Evolutionary conservation across 78 protist species (phyloP).

Genomic region (Speleostelium caveatum): DNA sequence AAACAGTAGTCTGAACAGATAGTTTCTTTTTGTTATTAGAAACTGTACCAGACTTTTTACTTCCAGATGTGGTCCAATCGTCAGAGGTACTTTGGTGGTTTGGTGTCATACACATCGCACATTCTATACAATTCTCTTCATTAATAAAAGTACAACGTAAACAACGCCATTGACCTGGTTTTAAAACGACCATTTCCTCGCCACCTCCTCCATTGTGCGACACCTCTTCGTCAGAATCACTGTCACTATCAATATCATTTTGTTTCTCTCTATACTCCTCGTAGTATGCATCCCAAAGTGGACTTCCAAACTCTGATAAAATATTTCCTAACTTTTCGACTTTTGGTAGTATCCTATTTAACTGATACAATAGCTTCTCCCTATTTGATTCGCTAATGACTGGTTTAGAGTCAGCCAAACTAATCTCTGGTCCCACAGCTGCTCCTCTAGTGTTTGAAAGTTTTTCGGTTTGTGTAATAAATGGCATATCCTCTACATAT

Average conservation of each 20-base stretch:
- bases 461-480: conserved; percentile 43
- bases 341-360: conserved; percentile 16
- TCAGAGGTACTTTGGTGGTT: neutral
- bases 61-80: neutral
- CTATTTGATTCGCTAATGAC: conserved; percentile 40
- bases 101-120: conserved; percentile 45
- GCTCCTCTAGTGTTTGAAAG: conserved; percentile 41
- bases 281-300: conserved; percentile 53
- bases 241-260: neutral
- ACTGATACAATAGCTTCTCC: conserved; percentile 32
- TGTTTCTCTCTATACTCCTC: conserved; percentile 32
- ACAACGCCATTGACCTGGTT: conserved; percentile 75
- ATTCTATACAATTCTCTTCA: neutral
- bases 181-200: conserved; percentile 26
- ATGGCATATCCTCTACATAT: conserved; percentile 70
- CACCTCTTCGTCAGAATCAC: neutral
- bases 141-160: conserved; percentile 45
- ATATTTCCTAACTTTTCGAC: conserved; percentile 22
- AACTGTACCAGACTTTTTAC: conserved; percentile 1
- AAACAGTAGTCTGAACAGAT: conserved; percentile 47
- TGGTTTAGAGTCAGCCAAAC: conserved; percentile 18
- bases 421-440: conserved; percentile 25
- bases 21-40: conserved; percentile 26
- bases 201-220: neutral
- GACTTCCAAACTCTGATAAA: conserved; percentile 44